phyloP scores from a whole-genome alignment of 768 basidiomycete species.

The Lactifluus subvellereus region DNA sequence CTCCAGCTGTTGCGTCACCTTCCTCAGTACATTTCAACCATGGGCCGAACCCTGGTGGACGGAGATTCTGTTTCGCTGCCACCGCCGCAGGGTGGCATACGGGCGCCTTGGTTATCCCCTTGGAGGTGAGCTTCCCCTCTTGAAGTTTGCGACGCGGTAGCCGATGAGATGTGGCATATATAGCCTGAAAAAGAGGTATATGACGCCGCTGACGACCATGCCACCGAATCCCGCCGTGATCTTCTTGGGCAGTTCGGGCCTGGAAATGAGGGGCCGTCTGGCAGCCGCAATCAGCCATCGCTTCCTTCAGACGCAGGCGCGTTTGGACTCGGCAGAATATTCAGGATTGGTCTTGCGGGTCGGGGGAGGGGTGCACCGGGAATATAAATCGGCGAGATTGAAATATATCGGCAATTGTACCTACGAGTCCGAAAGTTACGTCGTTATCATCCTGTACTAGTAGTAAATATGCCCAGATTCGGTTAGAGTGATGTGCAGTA shows the following conservation, averaged over 20 bases:
- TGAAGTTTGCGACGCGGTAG: background rate
- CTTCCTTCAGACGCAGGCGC: conserved; percentile 16
- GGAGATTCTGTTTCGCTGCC: conserved; percentile 70
- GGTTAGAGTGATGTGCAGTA: background rate
- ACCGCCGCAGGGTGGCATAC: conserved; percentile 90
- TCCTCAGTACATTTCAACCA: conserved; percentile 70
- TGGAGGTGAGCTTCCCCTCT: conserved; percentile 48
- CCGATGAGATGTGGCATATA: background rate
- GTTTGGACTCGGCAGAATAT: conserved; percentile 28
- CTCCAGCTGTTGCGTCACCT: conserved; percentile 50
- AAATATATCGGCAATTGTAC: background rate
- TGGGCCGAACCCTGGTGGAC: conserved; percentile 34
- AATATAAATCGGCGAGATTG: background rate
- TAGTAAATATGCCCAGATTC: background rate
- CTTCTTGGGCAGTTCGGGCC: conserved; percentile 29
- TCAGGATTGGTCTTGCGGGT: conserved; percentile 58
- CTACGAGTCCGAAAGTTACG: background rate
- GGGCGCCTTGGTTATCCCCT: conserved; percentile 81
- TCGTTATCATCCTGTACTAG: background rate
- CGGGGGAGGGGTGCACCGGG: conserved; percentile 32
- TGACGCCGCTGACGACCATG: conserved; percentile 25
- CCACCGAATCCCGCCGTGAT: conserved; percentile 25
- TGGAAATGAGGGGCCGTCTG: conserved; percentile 13
- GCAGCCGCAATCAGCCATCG: conserved; percentile 21
- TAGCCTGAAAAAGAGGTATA: conserved; percentile 35